Evolutionary conservation across 2,329 filamentous ascomycete species (phyloP).

Genomic region (Xylariomycetidae sp.): DNA sequence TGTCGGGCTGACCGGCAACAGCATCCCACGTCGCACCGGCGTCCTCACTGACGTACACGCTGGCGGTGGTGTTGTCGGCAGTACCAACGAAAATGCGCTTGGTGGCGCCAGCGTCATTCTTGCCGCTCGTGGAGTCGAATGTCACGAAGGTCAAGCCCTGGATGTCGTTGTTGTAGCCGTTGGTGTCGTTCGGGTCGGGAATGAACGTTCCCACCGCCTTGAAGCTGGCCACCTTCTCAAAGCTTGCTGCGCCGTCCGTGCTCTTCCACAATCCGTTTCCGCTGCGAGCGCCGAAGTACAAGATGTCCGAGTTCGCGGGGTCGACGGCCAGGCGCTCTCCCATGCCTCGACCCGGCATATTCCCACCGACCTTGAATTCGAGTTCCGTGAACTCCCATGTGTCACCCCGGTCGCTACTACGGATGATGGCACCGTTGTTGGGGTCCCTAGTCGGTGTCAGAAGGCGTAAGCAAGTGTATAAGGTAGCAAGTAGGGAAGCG

Average conservation of each 20-base stretch:
- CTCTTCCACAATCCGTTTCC: constrained; percentile 55
- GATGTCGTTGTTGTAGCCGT: constrained; percentile 39
- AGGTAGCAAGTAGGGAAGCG: too few relatives aligned
- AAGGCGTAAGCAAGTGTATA: too few relatives aligned
- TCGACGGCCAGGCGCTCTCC: constrained; percentile 54
- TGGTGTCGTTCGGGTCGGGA: constrained; percentile 37
- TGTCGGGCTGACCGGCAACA: constrained; percentile 43
- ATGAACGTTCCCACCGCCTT: constrained; percentile 44
- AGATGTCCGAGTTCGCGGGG: constrained; percentile 48
- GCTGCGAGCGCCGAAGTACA: constrained; percentile 54
- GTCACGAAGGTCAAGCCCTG: constrained; percentile 47
- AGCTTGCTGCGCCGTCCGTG: constrained; percentile 48
- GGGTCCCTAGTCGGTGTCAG: constrained; percentile 36
- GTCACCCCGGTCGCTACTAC: constrained; percentile 45
- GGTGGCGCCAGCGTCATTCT: constrained; percentile 39
- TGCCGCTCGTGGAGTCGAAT: constrained; percentile 46
- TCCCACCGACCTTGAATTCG: constrained; percentile 55
- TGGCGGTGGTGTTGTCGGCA: constrained; percentile 45
- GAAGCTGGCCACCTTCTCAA: constrained; percentile 45
- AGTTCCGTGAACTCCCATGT: constrained; percentile 45
- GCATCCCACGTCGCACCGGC: constrained; percentile 47
- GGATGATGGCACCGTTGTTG: constrained; percentile 47
- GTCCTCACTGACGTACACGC: constrained; percentile 48
- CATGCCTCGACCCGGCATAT: constrained; percentile 55
- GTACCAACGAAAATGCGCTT: constrained; percentile 52